Evolutionary conservation across 2,329 filamentous ascomycete genomes (phyloP), one percentile per base, ranked within the genome.

Genomic region (Macrophomina tecta): DNA sequence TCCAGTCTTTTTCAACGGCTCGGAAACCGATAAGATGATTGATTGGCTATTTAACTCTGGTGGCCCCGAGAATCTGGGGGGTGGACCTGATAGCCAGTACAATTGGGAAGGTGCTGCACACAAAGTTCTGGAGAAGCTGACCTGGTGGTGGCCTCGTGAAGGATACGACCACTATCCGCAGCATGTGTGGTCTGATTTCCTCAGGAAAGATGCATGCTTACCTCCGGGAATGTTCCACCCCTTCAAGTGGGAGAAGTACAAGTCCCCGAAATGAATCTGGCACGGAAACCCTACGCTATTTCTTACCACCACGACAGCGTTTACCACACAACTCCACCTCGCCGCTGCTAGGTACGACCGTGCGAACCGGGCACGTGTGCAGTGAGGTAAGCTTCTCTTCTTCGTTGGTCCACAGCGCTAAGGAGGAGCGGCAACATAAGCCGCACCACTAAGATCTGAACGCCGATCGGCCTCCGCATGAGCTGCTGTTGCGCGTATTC

Each of bases 1-100:
- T 73, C 92, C 94, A 1, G 86, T 97, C 65, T 98, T 87, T 74
- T 67, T 62, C 56, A 63, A 67, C n/a, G 65, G 65, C 48, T 56
- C 48, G 5, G 65, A 62, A 8, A 36, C 34, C 11, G 65, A 67
- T 30, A 42, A 52, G n/a, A 62, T 56, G 56, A 16, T 67, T 6
- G 65, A 67, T 18, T 62, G 58, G 56, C 48, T 67, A 14, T 67
- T 67, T 56, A 67, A 67, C 49, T 53, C 65, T 5, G 65, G 65
- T 23, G 49, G 49, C 7, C 65, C 65, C 3, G 36, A 67, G 38
- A 67, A 67, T 16, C 48, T 67, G 1, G 65, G 65, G n/a, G 65
- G 65, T 18, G 65, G 65, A 7, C 48, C 65, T 5, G 58, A 67
- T 18, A 62, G 56, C 38, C 56, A 62, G 16, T 67, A 67, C 18